Conservation (phyloP, 2,329 filamentous ascomycete species). For the Furcasterigmium furcatum region DNA sequence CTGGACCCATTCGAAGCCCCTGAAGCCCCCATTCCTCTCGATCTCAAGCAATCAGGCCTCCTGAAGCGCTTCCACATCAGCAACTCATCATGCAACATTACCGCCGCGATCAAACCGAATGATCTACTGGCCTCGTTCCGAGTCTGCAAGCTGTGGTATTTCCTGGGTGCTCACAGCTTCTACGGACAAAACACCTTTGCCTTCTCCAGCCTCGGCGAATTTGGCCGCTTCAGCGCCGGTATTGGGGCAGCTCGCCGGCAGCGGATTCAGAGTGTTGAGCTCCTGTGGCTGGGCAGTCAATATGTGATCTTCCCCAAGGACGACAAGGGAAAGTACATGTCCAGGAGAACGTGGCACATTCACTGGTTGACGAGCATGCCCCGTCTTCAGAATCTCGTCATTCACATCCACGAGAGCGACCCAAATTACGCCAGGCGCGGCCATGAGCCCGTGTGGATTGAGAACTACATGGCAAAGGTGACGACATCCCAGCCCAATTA, state of each 20-base stretch:
- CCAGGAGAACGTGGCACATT: conserved; percentile 32
- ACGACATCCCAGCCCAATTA: conserved; percentile 37
- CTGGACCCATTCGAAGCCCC: conserved; percentile 31
- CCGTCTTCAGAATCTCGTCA: conserved; percentile 34
- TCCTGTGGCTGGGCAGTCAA: conserved; percentile 38
- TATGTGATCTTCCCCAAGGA: conserved; percentile 12
- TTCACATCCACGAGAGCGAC: conserved; percentile 36
- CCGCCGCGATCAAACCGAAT: conserved; percentile 26
- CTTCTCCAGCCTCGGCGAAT: conserved; percentile 51
- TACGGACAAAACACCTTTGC: conserved; percentile 47
- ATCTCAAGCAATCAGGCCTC: conserved; percentile 14
- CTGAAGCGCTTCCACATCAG: conserved; percentile 37
- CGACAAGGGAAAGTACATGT: conserved; percentile 21
- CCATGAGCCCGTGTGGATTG: conserved; percentile 25
- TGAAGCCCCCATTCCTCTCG: background rate
- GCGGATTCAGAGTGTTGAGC: conserved; percentile 40
- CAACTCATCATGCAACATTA: conserved; percentile 23
- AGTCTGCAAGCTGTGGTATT: conserved; percentile 36
- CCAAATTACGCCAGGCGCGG: conserved; percentile 25
- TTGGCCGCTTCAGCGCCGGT: conserved; percentile 40
- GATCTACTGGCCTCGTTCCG: conserved; percentile 31
- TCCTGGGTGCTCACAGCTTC: conserved; percentile 37
- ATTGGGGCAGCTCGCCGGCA: conserved; percentile 34
- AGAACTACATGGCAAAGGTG: conserved; percentile 17
- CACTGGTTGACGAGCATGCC: conserved; percentile 27